phyloP scores from a whole-genome alignment of 2,329 filamentous ascomycete species.

The Penicillium sp. region DNA sequence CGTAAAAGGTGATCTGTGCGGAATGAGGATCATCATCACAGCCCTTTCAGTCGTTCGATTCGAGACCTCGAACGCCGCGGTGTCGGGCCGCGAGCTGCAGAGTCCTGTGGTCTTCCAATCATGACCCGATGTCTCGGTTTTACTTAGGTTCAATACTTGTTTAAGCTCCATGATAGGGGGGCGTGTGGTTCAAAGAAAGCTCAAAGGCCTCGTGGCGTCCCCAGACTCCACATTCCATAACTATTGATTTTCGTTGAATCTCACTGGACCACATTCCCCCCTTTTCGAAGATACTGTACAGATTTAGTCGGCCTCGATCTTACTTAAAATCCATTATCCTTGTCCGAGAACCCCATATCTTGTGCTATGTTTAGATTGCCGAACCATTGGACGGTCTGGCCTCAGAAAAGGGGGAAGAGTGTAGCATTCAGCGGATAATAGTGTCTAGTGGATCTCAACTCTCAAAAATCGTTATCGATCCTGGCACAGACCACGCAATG shows the following conservation, averaged over 20 bases:
- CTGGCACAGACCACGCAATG: neutral
- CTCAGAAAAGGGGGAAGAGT: neutral
- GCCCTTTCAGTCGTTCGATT: neutral
- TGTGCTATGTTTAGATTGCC: constrained; percentile 10
- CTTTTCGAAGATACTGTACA: constrained; percentile 8
- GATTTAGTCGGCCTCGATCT: constrained; percentile 6
- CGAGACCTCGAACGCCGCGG: neutral
- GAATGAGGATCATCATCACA: neutral
- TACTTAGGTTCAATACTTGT: neutral
- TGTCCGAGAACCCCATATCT: neutral
- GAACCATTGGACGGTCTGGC: neutral
- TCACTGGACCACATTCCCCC: constrained; percentile 7
- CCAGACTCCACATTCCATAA: constrained; percentile 21
- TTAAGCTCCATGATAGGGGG: constrained; percentile 20
- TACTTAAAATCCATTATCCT: neutral
- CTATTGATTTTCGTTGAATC: constrained; percentile 13
- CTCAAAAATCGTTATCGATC: neutral
- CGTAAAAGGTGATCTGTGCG: neutral
- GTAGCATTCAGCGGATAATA: neutral
- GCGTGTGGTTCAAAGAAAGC: constrained; percentile 3
- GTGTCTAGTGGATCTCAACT: neutral
- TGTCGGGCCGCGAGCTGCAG: neutral
- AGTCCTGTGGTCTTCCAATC: neutral
- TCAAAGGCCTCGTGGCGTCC: constrained; percentile 17
- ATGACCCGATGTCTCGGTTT: neutral